These are phyloP conservation scores for Chrysochromulina parva DNA, from an alignment of 78 protist species.

Conservation along the genomic window DNA sequence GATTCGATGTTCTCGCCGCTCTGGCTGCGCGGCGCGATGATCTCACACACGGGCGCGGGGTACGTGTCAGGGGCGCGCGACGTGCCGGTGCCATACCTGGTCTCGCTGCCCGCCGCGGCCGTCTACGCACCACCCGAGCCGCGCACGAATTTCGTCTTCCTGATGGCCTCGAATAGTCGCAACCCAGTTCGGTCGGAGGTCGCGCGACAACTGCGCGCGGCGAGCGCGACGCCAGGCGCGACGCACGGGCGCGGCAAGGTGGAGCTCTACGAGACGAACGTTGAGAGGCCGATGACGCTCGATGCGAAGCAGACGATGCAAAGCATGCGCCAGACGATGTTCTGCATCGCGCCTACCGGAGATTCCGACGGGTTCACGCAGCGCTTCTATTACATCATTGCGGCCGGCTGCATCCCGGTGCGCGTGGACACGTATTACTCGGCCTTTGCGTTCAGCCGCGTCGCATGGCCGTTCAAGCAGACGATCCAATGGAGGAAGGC, in stretches of 20 bases:
- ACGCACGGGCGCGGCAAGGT: background rate
- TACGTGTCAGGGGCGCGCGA: background rate
- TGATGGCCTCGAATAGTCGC: background rate
- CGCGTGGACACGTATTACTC: slow-evolving; percentile 8
- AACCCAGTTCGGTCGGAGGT: background rate
- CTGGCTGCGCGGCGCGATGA: background rate
- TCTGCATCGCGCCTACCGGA: background rate
- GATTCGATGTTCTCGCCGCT: background rate
- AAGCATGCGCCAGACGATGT: background rate
- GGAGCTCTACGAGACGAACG: background rate
- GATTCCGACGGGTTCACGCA: slow-evolving; percentile 9
- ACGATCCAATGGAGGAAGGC: background rate
- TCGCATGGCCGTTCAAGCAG: background rate
- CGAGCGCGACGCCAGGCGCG: background rate
- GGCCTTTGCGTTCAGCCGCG: background rate
- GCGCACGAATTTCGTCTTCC: background rate
- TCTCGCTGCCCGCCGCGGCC: background rate
- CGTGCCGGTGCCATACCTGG: background rate
- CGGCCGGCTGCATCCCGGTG: slow-evolving; percentile 25
- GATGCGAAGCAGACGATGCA: background rate
- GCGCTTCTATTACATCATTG: background rate
- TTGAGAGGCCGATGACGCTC: background rate
- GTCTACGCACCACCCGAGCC: background rate
- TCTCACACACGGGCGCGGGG: slow-evolving; percentile 21
- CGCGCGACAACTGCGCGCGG: background rate